These are phyloP conservation scores for Oryza officinalis DNA, from an alignment of 176 grass and related monocot species.

Conservation along the genomic window DNA sequence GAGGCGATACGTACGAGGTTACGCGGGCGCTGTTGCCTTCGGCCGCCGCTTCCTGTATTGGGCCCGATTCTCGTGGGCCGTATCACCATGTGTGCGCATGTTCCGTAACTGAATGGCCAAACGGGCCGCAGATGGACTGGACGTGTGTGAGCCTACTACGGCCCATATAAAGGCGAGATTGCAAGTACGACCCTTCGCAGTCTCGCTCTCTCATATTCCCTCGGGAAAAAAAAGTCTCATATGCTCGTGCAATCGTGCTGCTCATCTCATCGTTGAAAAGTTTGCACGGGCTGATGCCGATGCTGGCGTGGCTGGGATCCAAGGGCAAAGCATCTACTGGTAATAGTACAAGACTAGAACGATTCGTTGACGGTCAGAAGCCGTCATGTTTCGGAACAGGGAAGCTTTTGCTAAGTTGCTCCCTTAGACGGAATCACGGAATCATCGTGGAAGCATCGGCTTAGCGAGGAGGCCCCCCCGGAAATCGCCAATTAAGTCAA, in stretches of 20 bases:
- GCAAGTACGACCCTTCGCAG: background rate
- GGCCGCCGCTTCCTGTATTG: background rate
- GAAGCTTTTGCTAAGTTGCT: background rate
- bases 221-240: background rate
- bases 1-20: constrained; percentile 66
- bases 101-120: background rate
- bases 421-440: background rate
- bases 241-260: background rate
- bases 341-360: background rate
- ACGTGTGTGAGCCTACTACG: background rate
- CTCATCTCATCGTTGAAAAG: background rate
- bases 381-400: background rate
- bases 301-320: background rate
- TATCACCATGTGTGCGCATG: too few relatives aligned
- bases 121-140: background rate
- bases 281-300: constrained; percentile 1
- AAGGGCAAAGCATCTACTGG: background rate
- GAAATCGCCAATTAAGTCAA: background rate
- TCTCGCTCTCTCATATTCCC: background rate
- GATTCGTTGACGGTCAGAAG: background rate
- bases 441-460: background rate
- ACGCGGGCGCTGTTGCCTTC: background rate
- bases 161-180: background rate
- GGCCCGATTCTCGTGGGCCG: background rate
- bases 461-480: background rate